Conservation (phyloP, 495 filamentous ascomycete genomes). For the Collariella sp. region DNA sequence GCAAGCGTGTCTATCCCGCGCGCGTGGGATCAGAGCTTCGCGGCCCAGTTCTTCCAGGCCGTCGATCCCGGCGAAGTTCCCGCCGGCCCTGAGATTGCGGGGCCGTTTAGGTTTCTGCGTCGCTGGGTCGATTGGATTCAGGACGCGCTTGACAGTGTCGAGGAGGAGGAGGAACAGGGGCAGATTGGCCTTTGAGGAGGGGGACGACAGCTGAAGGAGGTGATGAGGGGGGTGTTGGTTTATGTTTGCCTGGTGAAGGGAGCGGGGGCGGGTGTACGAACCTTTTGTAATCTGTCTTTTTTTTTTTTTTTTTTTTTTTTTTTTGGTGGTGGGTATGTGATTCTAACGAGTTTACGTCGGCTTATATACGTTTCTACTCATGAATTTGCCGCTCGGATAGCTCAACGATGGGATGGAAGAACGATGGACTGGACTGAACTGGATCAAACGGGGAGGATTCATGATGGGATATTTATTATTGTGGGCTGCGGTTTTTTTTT, state of each 20-base stretch:
- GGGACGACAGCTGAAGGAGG: too few relatives aligned
- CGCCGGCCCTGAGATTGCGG: not conserved
- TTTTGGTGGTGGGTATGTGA: too few relatives aligned
- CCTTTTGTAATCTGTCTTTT: not conserved
- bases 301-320: not conserved
- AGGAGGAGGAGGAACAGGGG: not conserved
- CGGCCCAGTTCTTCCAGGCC: conserved; percentile 5
- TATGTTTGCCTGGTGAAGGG: not conserved
- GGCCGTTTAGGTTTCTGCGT: conserved; percentile 11
- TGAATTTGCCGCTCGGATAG: too few relatives aligned
- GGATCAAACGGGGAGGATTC: too few relatives aligned
- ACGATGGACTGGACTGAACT: too few relatives aligned
- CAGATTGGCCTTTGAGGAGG: not conserved
- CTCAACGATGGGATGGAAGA: too few relatives aligned
- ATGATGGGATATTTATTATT: too few relatives aligned
- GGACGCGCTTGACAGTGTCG: conserved; percentile 5
- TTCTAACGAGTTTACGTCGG: too few relatives aligned
- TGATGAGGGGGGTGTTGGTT: not conserved
- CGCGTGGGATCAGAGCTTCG: conserved; percentile 11
- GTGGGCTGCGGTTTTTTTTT: too few relatives aligned
- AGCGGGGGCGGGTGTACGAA: not conserved
- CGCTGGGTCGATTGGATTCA: conserved; percentile 17
- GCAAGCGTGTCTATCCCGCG: conserved; percentile 2
- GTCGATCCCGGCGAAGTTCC: not conserved
- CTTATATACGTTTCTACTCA: too few relatives aligned